Evolutionary conservation across 208 protist genomes (phyloP).

Genomic region (Leishmania amazonensis): DNA sequence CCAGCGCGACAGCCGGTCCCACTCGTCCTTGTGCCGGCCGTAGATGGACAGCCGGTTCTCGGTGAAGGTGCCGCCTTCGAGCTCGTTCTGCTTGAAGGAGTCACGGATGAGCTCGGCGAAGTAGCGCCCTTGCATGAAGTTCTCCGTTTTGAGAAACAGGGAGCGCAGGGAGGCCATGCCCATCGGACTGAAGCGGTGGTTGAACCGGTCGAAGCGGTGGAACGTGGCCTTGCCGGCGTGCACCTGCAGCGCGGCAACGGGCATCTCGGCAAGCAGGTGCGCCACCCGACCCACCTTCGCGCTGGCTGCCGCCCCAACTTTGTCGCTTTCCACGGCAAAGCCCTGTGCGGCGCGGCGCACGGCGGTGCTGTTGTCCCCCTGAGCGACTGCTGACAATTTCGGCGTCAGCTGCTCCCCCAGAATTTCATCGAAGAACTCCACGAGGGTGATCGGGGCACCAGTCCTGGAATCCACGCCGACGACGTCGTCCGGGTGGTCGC

Average conservation of each 20-base stretch:
- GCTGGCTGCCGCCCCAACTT: not conserved
- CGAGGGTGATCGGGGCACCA: slow-evolving; percentile 42
- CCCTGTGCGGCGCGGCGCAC: not conserved
- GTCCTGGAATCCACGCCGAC: slow-evolving; percentile 54
- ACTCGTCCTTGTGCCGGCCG: slow-evolving; percentile 61
- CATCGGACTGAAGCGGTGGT: slow-evolving; percentile 84
- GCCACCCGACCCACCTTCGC: slow-evolving; percentile 33
- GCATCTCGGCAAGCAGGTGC: slow-evolving; percentile 48
- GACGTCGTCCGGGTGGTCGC: slow-evolving; percentile 64
- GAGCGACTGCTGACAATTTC: not conserved
- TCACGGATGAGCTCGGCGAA: slow-evolving; percentile 82
- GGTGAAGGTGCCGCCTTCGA: slow-evolving; percentile 66
- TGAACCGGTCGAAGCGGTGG: slow-evolving; percentile 93
- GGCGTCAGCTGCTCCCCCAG: slow-evolving; percentile 14
- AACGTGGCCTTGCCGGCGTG: slow-evolving; percentile 79
- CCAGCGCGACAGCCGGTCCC: slow-evolving; percentile 76
- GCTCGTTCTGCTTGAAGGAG: slow-evolving; percentile 51
- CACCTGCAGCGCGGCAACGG: slow-evolving; percentile 77
- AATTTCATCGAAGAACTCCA: slow-evolving; percentile 38
- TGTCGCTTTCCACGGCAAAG: not conserved
- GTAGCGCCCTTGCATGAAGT: slow-evolving; percentile 91
- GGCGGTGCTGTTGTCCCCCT: not conserved
- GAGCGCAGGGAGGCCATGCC: slow-evolving; percentile 64
- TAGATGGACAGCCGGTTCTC: slow-evolving; percentile 91
- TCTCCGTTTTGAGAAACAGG: slow-evolving; percentile 85